Evolutionary conservation across 441 rosid species (phyloP), one percentile per base, ranked within the genome.

Genomic region (Populus tomentosa): DNA sequence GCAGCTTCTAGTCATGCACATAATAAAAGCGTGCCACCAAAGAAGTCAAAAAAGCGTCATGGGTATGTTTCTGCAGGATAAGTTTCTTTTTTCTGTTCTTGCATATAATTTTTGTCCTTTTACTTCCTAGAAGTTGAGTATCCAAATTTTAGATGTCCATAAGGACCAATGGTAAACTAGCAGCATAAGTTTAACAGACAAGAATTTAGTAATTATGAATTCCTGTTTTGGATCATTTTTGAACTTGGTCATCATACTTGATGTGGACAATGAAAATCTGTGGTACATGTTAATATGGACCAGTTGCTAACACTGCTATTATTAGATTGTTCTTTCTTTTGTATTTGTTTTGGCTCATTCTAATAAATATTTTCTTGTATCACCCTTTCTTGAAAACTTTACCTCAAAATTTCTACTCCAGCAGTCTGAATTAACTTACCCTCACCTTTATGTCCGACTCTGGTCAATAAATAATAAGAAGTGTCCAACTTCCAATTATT

Each of bases 41-140:
- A 96, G 78, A 96, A 92, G 87, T 79, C 84, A 32, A 88, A 85
- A 80, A 96, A 93, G 78, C 94, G 94, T 83, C 93, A 89, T 71
- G 99, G 98, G 99, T 94, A 90, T 77, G 89, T 79, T 67, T 50
- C 65, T 82, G 76, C 61, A 59, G 73, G 61, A 80, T 78, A 69
- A 13, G 56, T 46, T 68, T 46, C 53, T 67, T 77, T 33, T 69
- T 33, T 78, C 63, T 75, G 9, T 23, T 65, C 20, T 7, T 61
- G 38, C 20, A 26, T 38, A 38, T 14, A 70, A 50, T 14, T 67
- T 14, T 56, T 36, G 21, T 79, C 13, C 38, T 62, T 20, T 9
- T 32, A 10, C 42, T 64, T 3, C 40, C 28, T 78, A 56, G 67
- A 21, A 16, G 24, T 35, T 62, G 18, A 70, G 30, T 70, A 20